A percentile compares a stretch with the other conserved stretches of the same genome.
Conservation (phyloP, 2,329 filamentous ascomycete genomes). For the Hymenoscyphus infarciens region DNA sequence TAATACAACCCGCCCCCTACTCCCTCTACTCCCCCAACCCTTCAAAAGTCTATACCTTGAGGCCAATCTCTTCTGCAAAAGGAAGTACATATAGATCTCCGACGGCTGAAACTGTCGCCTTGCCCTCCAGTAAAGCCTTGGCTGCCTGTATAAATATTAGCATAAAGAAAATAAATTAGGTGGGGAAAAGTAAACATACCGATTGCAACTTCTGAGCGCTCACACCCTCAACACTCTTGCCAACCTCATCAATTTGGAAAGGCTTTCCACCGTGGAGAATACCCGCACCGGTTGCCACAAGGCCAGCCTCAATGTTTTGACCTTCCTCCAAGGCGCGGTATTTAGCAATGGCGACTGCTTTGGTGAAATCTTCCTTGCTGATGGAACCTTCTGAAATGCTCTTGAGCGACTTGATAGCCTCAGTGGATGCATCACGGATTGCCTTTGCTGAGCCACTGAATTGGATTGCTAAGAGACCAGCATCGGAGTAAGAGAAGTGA, state of each 20-base stretch:
- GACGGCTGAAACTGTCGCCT: constrained; percentile 83
- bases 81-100: constrained; percentile 90
- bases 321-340: constrained; percentile 83
- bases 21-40: constrained; percentile 17
- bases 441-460: constrained; percentile 71
- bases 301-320: constrained; percentile 71
- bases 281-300: constrained; percentile 80
- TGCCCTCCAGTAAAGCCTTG: constrained; percentile 81
- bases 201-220: constrained; percentile 80
- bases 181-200: constrained; percentile 52
- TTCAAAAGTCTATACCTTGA: constrained; percentile 73
- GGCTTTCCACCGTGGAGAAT: constrained; percentile 78
- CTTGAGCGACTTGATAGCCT: constrained; percentile 78
- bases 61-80: constrained; percentile 88
- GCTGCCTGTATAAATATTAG: constrained; percentile 58
- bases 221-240: constrained; percentile 75
- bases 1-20: constrained; percentile 34
- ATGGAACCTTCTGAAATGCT: constrained; percentile 72
- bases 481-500: constrained; percentile 87
- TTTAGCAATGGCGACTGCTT: constrained; percentile 90
- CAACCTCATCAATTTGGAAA: constrained; percentile 77
- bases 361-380: constrained; percentile 80
- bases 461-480: constrained; percentile 82
- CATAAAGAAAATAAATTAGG: constrained; percentile 28
- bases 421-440: constrained; percentile 70